These are phyloP conservation scores for Carallia pectinifolia DNA, from an alignment of 345 rosid genomes.

Conservation along the genomic window DNA sequence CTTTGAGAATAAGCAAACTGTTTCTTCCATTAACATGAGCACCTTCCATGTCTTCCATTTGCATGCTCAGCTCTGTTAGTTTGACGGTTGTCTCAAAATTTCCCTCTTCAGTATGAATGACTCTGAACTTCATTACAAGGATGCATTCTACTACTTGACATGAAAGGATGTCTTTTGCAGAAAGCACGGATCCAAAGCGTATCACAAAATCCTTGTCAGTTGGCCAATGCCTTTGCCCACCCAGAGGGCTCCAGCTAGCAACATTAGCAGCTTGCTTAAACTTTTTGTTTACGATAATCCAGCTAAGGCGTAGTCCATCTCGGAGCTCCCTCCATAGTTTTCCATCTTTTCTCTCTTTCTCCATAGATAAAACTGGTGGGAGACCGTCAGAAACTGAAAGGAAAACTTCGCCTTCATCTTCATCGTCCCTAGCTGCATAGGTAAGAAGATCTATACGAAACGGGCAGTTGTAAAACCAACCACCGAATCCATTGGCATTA, in stretches of 20 bases:
- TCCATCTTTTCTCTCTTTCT: conserved; percentile 70
- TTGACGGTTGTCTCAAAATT: conserved; percentile 46
- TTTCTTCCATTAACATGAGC: conserved; percentile 70
- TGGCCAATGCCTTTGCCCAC: conserved; percentile 84
- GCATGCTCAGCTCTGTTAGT: conserved; percentile 74
- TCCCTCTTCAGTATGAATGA: conserved; percentile 44
- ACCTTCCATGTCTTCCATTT: conserved; percentile 79
- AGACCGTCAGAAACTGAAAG: conserved; percentile 66
- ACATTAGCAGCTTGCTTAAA: conserved; percentile 68
- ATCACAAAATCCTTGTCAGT: conserved; percentile 70
- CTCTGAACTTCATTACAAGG: conserved; percentile 64
- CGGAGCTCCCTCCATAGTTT: conserved; percentile 69
- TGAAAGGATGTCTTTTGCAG: conserved; percentile 66
- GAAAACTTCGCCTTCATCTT: conserved; percentile 45
- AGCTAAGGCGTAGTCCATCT: conserved; percentile 64
- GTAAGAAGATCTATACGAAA: conserved; percentile 63
- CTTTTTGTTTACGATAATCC: conserved; percentile 71
- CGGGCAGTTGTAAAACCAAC: conserved; percentile 75
- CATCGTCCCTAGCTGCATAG: conserved; percentile 43
- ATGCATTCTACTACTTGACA: conserved; percentile 71
- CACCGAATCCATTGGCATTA: conserved; percentile 53
- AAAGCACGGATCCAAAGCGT: conserved; percentile 68
- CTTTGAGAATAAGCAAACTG: conserved; percentile 64
- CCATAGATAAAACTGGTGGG: conserved; percentile 58
- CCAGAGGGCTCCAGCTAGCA: conserved; percentile 75